Evolutionary conservation across 441 rosid species (phyloP).

Genomic region (Bocquillonia castaneifolia): DNA sequence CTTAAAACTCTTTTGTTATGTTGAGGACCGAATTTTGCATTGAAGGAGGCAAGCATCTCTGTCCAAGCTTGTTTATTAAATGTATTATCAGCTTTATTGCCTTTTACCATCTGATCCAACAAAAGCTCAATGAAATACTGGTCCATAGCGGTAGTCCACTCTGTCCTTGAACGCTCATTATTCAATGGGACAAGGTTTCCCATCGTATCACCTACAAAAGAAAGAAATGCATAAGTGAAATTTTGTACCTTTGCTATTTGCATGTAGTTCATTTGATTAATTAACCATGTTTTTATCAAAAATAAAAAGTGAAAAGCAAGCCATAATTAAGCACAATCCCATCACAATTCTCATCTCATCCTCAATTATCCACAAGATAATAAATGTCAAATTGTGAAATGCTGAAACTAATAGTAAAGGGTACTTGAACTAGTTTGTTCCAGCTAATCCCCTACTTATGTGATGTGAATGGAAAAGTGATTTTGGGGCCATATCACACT

Average conservation of each 20-base stretch:
- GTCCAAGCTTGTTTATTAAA: constrained; percentile 77
- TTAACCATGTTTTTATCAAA: background rate
- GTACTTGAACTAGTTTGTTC: background rate
- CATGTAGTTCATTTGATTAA: constrained; percentile 1
- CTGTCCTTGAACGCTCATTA: constrained; percentile 57
- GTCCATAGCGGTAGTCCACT: constrained; percentile 77
- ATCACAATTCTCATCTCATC: background rate
- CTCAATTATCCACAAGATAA: background rate
- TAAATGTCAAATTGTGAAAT: background rate
- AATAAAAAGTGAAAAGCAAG: background rate
- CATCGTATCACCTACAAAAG: constrained; percentile 47
- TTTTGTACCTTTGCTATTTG: background rate
- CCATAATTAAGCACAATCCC: background rate
- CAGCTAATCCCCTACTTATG: background rate
- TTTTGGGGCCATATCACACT: background rate
- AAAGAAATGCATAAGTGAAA: constrained; percentile 13
- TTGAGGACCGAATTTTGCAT: constrained; percentile 55
- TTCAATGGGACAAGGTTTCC: constrained; percentile 24
- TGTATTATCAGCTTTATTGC: constrained; percentile 49
- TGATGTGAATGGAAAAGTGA: background rate
- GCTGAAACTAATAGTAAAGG: background rate
- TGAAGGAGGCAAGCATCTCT: constrained; percentile 68
- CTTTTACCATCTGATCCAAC: constrained; percentile 71
- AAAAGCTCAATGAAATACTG: constrained; percentile 65
- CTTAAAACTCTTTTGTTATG: constrained; percentile 76